Evolutionary conservation across 2,329 filamentous ascomycete genomes (phyloP).

Genomic region (Kalmusia sp.): DNA sequence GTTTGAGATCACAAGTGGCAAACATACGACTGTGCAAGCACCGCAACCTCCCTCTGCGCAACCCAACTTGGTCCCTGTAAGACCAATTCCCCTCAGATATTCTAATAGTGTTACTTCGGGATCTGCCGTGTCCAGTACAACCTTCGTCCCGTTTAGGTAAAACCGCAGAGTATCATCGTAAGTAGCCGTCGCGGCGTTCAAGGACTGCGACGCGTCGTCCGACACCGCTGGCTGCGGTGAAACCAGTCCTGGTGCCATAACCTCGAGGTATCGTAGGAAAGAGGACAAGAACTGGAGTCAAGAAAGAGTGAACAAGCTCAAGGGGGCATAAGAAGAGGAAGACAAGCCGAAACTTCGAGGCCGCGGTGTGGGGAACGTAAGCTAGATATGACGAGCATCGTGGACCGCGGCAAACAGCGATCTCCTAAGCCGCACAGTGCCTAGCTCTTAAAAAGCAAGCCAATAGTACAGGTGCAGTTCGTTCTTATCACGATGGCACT

Average conservation of each 20-base stretch:
- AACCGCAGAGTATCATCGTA: conserved; percentile 91
- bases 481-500: conserved; percentile 1
- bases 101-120: conserved; percentile 92
- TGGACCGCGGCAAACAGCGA: conserved; percentile 3
- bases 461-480: neutral
- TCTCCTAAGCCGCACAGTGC: neutral
- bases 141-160: conserved; percentile 92
- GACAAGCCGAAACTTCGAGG: neutral
- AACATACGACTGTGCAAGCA: conserved; percentile 83
- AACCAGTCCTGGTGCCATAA: conserved; percentile 66
- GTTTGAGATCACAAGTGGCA: conserved; percentile 6
- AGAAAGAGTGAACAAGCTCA: neutral
- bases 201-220: conserved; percentile 52
- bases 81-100: conserved; percentile 88
- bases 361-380: conserved; percentile 4
- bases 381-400: neutral
- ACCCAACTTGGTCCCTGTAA: conserved; percentile 95
- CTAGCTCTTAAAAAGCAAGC: neutral
- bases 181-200: conserved; percentile 71
- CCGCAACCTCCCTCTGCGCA: conserved; percentile 97
- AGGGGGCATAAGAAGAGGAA: neutral
- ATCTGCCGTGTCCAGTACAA: conserved; percentile 84
- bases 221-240: conserved; percentile 52
- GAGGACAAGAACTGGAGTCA: neutral
- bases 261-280: conserved; percentile 4